Conservation (phyloP, 2,329 filamentous ascomycete species). For the Diaporthe amygdali region DNA sequence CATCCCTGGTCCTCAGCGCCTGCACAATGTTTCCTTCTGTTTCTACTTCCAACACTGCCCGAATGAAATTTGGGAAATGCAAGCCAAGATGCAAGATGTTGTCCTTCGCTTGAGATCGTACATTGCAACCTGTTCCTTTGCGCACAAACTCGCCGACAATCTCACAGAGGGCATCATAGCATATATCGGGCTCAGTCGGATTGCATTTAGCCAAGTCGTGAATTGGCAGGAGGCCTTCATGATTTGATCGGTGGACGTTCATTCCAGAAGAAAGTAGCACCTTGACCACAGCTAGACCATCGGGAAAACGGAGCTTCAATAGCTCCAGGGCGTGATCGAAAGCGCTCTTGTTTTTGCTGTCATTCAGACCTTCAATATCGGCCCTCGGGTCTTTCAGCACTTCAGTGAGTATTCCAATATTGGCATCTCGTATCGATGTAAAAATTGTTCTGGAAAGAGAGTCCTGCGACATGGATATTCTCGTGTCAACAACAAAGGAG, state of each 20-base stretch:
- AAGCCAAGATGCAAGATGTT: not conserved
- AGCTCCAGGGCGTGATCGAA: not conserved
- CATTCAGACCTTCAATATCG: not conserved
- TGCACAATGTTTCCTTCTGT: not conserved
- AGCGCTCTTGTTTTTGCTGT: too few species aligned
- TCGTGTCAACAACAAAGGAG: not conserved
- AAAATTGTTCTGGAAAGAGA: not conserved
- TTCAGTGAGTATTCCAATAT: not conserved
- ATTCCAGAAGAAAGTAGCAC: not conserved
- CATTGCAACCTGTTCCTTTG: not conserved
- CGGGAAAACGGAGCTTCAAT: not conserved
- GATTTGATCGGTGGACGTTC: not conserved
- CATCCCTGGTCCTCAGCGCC: not conserved
- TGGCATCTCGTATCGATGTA: fast-evolving
- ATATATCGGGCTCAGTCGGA: not conserved
- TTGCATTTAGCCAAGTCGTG: not conserved
- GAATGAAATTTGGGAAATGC: not conserved
- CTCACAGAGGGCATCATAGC: not conserved
- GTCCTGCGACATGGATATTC: not conserved
- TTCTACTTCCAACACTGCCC: not conserved
- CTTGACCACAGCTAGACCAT: not conserved
- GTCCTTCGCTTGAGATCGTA: not conserved
- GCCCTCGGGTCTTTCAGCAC: not conserved
- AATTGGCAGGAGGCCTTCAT: not conserved
- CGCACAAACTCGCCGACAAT: not conserved